Evolutionary conservation across 768 basidiomycete genomes (phyloP).

Genomic region (Pisolithus sp.): DNA sequence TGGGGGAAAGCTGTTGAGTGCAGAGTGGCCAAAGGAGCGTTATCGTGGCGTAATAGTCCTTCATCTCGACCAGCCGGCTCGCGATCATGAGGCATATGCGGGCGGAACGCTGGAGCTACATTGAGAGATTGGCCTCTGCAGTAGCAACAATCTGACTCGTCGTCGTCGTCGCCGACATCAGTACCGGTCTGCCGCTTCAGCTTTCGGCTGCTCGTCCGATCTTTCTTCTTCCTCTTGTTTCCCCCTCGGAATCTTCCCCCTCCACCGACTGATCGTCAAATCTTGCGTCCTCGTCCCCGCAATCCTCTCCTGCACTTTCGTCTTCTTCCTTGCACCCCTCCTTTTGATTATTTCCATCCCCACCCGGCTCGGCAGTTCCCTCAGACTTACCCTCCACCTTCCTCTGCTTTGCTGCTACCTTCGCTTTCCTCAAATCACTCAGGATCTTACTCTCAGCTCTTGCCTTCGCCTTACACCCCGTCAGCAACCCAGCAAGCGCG

Average conservation of each 20-base stretch:
- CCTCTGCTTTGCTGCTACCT: conserved; percentile 1
- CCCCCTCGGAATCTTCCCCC: not conserved
- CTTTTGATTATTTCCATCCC: not conserved
- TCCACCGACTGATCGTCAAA: not conserved
- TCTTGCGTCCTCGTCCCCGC: not conserved
- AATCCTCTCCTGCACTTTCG: not conserved
- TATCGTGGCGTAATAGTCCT: conserved; percentile 69
- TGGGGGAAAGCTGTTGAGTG: conserved; percentile 24
- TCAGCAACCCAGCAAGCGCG: conserved; percentile 56
- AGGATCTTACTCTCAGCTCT: conserved; percentile 24
- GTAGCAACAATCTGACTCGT: conserved; percentile 16
- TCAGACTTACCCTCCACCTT: not conserved
- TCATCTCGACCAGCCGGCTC: conserved; percentile 80
- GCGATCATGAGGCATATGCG: conserved; percentile 74
- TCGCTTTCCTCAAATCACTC: conserved; percentile 6
- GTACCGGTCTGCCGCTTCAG: not conserved
- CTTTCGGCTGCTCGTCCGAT: conserved; percentile 3
- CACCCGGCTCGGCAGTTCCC: not conserved
- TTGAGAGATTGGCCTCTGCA: conserved; percentile 36
- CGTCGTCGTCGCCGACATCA: not conserved
- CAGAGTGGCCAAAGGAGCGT: conserved; percentile 65
- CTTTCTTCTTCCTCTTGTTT: not conserved
- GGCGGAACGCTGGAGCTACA: conserved; percentile 82
- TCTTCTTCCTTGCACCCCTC: not conserved
- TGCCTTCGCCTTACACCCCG: conserved; percentile 51